phyloP scores from a whole-genome alignment of 495 filamentous ascomycete species.

The Thermochaetoides thermophila region DNA sequence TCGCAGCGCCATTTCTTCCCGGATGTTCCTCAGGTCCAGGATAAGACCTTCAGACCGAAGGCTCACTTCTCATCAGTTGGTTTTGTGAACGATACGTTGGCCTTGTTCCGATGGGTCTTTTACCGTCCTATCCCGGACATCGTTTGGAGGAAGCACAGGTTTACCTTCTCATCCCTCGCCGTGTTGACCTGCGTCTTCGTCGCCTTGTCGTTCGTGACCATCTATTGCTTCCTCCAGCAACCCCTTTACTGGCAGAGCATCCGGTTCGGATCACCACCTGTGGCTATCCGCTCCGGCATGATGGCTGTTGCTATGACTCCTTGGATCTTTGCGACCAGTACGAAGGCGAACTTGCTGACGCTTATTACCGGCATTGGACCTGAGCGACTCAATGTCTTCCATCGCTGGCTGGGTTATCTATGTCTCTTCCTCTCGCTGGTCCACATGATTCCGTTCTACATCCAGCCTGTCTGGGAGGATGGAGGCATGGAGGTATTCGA shows the following conservation, averaged over 20 bases:
- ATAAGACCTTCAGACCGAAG: conserved; percentile 42
- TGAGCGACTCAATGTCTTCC: conserved; percentile 81
- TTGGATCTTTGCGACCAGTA: conserved; percentile 80
- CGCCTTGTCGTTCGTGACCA: conserved; percentile 52
- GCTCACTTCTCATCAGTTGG: conserved; percentile 53
- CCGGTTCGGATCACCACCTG: conserved; percentile 68
- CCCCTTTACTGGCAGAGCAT: conserved; percentile 77
- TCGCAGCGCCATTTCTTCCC: conserved; percentile 58
- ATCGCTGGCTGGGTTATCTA: conserved; percentile 85
- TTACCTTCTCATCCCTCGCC: conserved; percentile 63
- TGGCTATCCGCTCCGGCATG: conserved; percentile 87
- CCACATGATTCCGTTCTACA: conserved; percentile 78
- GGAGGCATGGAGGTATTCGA: conserved; percentile 52
- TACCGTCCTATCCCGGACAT: conserved; percentile 67
- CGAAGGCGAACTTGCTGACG: conserved; percentile 79
- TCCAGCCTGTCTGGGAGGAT: conserved; percentile 73
- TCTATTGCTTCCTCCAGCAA: conserved; percentile 75
- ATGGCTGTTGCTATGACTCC: conserved; percentile 85
- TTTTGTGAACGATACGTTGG: conserved; percentile 58
- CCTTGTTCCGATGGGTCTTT: conserved; percentile 69
- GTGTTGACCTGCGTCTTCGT: conserved; percentile 49
- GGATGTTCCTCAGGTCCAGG: conserved; percentile 27
- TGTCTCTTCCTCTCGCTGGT: conserved; percentile 70
- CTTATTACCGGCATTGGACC: conserved; percentile 83
- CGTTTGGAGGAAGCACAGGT: conserved; percentile 42